Evolutionary conservation across 1,284 basidiomycete species (phyloP).

Genomic region (Ceratobasidium sp.): DNA sequence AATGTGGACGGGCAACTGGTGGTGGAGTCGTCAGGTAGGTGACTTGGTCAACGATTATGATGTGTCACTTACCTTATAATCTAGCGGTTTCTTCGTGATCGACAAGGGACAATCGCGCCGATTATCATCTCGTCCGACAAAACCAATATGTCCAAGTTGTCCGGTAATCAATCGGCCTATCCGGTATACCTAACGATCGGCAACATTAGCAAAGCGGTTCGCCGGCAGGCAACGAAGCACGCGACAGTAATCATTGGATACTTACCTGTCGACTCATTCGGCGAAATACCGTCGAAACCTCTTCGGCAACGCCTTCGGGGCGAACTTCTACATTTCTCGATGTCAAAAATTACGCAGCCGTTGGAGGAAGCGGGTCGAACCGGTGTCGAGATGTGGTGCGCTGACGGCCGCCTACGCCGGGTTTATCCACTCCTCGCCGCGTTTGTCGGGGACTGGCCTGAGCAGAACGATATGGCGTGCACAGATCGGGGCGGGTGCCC

Average conservation of each 20-base stretch:
- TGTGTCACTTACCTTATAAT: neutral
- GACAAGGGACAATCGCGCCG: constrained; percentile 41
- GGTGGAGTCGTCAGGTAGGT: constrained; percentile 46
- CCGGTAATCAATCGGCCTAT: constrained; percentile 42
- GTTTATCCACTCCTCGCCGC: too few species aligned
- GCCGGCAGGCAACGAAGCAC: neutral
- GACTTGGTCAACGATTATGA: too few species aligned
- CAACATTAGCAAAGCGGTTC: constrained; percentile 46
- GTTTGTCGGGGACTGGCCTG: too few species aligned
- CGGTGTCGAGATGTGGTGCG: constrained; percentile 48
- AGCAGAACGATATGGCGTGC: too few species aligned
- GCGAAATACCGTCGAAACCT: neutral
- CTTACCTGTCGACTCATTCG: constrained; percentile 38
- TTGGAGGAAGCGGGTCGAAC: constrained; percentile 37
- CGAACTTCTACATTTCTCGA: constrained; percentile 50
- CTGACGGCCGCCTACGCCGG: constrained; percentile 36
- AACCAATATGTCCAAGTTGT: constrained; percentile 42
- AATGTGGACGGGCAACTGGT: constrained; percentile 46
- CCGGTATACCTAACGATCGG: constrained; percentile 48
- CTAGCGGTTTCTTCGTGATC: constrained; percentile 28
- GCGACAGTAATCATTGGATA: constrained; percentile 46
- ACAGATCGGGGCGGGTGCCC: too few species aligned
- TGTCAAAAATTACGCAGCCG: constrained; percentile 48
- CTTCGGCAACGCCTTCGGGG: neutral
- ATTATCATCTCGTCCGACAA: constrained; percentile 47